Percentiles rank a stretch among this genome's conserved stretches.
Conservation (phyloP, 192 early-diverging fungal species). For the Backusella circina region DNA sequence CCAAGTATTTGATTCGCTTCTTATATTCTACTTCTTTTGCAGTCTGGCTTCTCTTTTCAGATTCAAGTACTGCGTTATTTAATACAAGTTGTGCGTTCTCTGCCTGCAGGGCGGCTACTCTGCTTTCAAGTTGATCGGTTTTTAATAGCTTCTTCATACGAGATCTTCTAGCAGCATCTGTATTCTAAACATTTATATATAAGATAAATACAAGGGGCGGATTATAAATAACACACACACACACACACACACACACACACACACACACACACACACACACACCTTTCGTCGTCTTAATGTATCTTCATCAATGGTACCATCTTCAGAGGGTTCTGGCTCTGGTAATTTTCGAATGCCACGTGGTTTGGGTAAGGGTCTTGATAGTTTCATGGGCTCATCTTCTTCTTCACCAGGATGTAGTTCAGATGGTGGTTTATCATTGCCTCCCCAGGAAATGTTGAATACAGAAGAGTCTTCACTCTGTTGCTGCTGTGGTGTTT, state of each 20-base stretch:
- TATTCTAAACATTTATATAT: constrained; percentile 54
- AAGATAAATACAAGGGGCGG: too few relatives aligned
- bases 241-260: too few relatives aligned
- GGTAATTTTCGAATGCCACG: constrained; percentile 30
- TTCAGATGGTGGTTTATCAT: constrained; percentile 27
- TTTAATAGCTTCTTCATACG: constrained; percentile 78
- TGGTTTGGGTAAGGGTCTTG: constrained; percentile 31
- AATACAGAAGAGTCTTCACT: constrained; percentile 15
- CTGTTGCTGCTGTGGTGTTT: neutral
- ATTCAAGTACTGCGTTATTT: constrained; percentile 30
- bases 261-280: too few relatives aligned
- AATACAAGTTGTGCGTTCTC: constrained; percentile 63
- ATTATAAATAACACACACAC: too few relatives aligned
- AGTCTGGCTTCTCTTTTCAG: constrained; percentile 21
- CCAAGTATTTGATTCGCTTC: constrained; percentile 29
- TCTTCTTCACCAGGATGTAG: constrained; percentile 7
- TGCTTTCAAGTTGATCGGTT: constrained; percentile 77
- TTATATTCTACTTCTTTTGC: constrained; percentile 28
- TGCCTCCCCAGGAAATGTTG: constrained; percentile 36
- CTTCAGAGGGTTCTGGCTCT: constrained; percentile 24
- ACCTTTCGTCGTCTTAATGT: constrained; percentile 30
- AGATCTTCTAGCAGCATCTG: constrained; percentile 88
- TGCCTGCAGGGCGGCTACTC: constrained; percentile 70
- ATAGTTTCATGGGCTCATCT: constrained; percentile 1
- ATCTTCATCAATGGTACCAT: constrained; percentile 32